Percentiles rank a stretch among this genome's conserved stretches.
phyloP scores from a whole-genome alignment of 257 asterid genomes.

The Eustoma russellianum region DNA sequence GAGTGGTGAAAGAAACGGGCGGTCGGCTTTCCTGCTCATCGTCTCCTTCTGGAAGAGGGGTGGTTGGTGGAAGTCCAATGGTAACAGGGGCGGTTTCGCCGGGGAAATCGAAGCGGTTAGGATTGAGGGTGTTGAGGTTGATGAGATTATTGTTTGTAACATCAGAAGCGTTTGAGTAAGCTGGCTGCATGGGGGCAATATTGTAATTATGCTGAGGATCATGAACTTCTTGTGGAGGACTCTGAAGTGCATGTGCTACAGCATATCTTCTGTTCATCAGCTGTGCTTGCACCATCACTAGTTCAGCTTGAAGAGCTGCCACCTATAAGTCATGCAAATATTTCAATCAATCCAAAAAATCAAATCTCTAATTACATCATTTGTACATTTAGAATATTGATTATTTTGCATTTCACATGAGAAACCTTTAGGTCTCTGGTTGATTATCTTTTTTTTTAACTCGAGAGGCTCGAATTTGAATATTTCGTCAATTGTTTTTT shows the following conservation, averaged over 20 bases:
- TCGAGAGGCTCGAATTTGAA: too few relatives aligned
- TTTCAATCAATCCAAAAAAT: background rate
- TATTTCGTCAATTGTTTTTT: too few relatives aligned
- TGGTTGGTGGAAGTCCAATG: background rate
- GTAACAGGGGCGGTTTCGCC: conserved; percentile 24
- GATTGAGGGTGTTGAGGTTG: conserved; percentile 29
- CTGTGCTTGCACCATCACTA: conserved; percentile 62
- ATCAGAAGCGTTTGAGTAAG: conserved; percentile 58
- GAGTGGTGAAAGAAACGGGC: conserved; percentile 43
- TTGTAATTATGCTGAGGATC: conserved; percentile 11
- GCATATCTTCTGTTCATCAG: conserved; percentile 54
- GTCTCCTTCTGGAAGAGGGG: conserved; percentile 32
- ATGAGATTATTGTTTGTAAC: conserved; percentile 56
- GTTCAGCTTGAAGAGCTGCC: conserved; percentile 67
- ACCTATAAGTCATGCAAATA: conserved; percentile 29
- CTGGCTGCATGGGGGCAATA: conserved; percentile 22
- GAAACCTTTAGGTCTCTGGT: too few relatives aligned
- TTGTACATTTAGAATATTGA: too few relatives aligned
- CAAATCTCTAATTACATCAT: background rate
- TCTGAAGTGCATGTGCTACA: conserved; percentile 50
- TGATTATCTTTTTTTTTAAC: too few relatives aligned
- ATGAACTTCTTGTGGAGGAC: conserved; percentile 9
- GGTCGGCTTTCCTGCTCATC: conserved; percentile 52
- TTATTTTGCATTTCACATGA: too few relatives aligned
- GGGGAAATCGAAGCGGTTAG: conserved; percentile 17